These are phyloP conservation scores for Scheffersomyces ergatensis DNA, from an alignment of 805 yeast species.

Conservation along the genomic window DNA sequence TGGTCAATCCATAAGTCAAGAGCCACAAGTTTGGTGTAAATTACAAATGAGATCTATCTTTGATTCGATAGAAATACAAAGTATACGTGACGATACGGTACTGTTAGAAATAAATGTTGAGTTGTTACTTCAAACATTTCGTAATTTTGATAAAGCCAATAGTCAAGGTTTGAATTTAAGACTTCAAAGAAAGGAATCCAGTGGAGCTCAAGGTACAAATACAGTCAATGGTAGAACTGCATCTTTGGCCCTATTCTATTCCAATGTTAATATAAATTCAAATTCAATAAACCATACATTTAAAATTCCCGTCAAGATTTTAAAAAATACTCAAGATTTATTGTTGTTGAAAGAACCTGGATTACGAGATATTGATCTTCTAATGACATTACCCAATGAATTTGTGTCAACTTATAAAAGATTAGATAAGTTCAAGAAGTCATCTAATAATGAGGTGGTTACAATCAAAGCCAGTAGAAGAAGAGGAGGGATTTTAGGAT, in stretches of 20 bases:
- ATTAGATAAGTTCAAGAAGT: conserved; percentile 60
- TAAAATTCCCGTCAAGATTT: conserved; percentile 66
- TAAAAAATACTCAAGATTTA: conserved; percentile 53
- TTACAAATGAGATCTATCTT: conserved; percentile 45
- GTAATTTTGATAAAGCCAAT: conserved; percentile 53
- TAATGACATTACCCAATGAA: conserved; percentile 51
- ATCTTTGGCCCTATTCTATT: conserved; percentile 53
- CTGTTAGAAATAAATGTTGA: conserved; percentile 64
- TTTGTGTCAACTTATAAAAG: conserved; percentile 56
- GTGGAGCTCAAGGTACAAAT: conserved; percentile 19
- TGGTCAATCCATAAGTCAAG: conserved; percentile 40
- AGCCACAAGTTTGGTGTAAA: conserved; percentile 71
- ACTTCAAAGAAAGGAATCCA: conserved; percentile 43
- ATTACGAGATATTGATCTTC: conserved; percentile 50
- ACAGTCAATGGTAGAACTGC: conserved; percentile 41
- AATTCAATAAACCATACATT: conserved; percentile 61
- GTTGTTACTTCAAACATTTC: conserved; percentile 54
- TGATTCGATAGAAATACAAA: conserved; percentile 48
- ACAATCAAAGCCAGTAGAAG: conserved; percentile 47
- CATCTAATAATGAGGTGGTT: conserved; percentile 39
- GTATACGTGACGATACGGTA: conserved; percentile 52
- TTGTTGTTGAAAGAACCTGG: conserved; percentile 59
- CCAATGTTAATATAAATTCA: conserved; percentile 40
- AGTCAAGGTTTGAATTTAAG: conserved; percentile 51
- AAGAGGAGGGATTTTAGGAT: conserved; percentile 47